Conservation (phyloP, 257 asterid species). For the Lavandula angustifolia region DNA sequence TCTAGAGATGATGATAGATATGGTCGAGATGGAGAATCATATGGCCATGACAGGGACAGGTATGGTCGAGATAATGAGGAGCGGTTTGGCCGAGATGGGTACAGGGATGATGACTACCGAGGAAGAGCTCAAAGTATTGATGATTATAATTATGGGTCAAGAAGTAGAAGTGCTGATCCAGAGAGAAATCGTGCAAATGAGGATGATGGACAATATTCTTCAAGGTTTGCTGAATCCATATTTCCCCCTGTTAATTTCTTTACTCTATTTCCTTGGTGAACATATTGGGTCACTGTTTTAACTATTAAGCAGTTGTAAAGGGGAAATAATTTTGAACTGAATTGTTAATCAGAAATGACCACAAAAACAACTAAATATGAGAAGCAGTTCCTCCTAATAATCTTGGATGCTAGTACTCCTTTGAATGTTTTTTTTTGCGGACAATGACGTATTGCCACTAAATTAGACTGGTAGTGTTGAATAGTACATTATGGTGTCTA, state of each 20-base stretch:
- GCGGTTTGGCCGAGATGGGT: conserved; percentile 60
- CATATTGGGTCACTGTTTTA: conserved; percentile 14
- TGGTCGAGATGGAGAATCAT: conserved; percentile 65
- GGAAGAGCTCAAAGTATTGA: conserved; percentile 64
- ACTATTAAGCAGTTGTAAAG: conserved; percentile 22
- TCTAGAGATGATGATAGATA: conserved; percentile 72
- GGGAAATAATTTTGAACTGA: neutral
- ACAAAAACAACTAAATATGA: neutral
- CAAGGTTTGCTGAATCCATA: conserved; percentile 55
- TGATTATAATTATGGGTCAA: conserved; percentile 65
- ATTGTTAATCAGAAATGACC: neutral
- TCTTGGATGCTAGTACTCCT: neutral
- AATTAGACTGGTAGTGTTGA: conserved; percentile 3
- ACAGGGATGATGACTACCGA: conserved; percentile 66
- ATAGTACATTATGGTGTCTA: conserved; percentile 1
- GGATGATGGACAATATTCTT: conserved; percentile 80
- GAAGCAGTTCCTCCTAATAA: conserved; percentile 19
- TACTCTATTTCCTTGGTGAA: conserved; percentile 11
- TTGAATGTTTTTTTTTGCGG: conserved; percentile 8
- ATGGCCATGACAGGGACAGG: conserved; percentile 71
- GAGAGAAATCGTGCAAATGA: conserved; percentile 61
- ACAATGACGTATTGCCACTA: neutral
- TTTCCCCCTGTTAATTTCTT: conserved; percentile 1
- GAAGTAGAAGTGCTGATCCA: conserved; percentile 83
- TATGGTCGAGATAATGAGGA: conserved; percentile 72